Evolutionary conservation across 352 stramenopile genomes (phyloP).

Genomic region (Sclerospora graminicola): DNA sequence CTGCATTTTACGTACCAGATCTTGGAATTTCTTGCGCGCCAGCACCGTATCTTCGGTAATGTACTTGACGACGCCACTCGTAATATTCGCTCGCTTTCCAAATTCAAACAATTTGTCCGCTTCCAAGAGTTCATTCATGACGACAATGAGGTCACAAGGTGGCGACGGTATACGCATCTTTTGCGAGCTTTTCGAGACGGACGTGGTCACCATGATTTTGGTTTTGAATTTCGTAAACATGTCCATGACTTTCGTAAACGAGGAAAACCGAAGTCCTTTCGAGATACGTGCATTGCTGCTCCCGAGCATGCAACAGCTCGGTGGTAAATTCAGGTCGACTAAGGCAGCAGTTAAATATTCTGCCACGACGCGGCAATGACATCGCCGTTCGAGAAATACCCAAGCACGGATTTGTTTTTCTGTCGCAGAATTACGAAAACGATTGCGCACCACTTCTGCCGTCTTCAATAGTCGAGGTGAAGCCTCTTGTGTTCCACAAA

Average conservation of each 20-base stretch:
- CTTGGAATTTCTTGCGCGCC: conserved; percentile 51
- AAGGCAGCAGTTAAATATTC: conserved; percentile 63
- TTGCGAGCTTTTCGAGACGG: conserved; percentile 44
- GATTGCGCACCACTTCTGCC: conserved; percentile 32
- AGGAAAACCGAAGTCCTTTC: conserved; percentile 47
- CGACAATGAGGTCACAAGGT: conserved; percentile 52
- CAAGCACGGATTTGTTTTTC: conserved; percentile 22
- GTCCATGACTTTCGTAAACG: conserved; percentile 53
- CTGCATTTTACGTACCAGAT: conserved; percentile 49
- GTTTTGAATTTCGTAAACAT: conserved; percentile 44
- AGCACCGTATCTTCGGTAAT: conserved; percentile 28
- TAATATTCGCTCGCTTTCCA: conserved; percentile 28
- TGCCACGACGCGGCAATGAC: conserved; percentile 56
- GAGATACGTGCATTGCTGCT: conserved; percentile 54
- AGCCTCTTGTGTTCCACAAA: conserved; percentile 27
- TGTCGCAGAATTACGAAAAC: conserved; percentile 26
- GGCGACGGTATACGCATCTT: conserved; percentile 31
- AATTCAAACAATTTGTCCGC: conserved; percentile 67
- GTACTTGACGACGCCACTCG: conserved; percentile 54
- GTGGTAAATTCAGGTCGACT: conserved; percentile 28
- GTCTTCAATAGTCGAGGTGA: conserved; percentile 52
- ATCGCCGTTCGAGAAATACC: conserved; percentile 69
- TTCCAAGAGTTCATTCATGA: conserved; percentile 74
- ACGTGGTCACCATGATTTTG: conserved; percentile 73
- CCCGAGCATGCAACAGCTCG: conserved; percentile 68